phyloP scores from a whole-genome alignment of 2,329 filamentous ascomycete species.

The Cephalotrichum gorgonifer region DNA sequence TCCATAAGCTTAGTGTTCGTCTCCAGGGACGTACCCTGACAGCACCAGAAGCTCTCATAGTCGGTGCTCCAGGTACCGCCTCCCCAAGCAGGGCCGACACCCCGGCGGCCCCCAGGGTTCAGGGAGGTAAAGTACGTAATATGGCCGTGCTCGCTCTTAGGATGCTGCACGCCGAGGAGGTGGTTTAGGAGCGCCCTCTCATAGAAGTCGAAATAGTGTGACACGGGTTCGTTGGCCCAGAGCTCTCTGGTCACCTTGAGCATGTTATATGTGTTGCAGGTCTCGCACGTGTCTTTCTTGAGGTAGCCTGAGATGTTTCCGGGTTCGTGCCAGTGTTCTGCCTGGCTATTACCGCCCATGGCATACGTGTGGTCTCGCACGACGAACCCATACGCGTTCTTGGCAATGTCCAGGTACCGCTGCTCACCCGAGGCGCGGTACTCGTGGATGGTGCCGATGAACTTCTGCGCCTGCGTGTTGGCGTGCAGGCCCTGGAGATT shows the following conservation, averaged over 20 bases:
- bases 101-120: conserved; percentile 33
- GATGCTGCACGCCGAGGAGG: conserved; percentile 37
- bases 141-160: conserved; percentile 31
- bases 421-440: conserved; percentile 34
- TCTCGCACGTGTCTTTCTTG: conserved; percentile 34
- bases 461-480: conserved; percentile 43
- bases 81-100: conserved; percentile 41
- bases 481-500: conserved; percentile 36
- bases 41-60: conserved; percentile 43
- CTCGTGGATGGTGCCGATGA: conserved; percentile 37
- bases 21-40: conserved; percentile 39
- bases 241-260: conserved; percentile 42
- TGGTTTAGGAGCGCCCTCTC: conserved; percentile 40
- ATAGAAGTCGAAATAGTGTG: conserved; percentile 41
- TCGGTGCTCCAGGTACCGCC: conserved; percentile 44
- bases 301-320: conserved; percentile 35
- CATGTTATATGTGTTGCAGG: conserved; percentile 48
- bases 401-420: conserved; percentile 35
- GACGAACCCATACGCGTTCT: conserved; percentile 37
- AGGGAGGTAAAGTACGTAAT: conserved; percentile 43
- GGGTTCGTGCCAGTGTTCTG: conserved; percentile 37
- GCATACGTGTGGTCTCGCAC: conserved; percentile 37
- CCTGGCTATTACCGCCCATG: conserved; percentile 42
- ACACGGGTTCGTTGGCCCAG: conserved; percentile 29
- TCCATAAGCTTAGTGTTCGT: conserved; percentile 44